phyloP scores from a whole-genome alignment of 306 rosid genomes.

The Vigna nakashimae region DNA sequence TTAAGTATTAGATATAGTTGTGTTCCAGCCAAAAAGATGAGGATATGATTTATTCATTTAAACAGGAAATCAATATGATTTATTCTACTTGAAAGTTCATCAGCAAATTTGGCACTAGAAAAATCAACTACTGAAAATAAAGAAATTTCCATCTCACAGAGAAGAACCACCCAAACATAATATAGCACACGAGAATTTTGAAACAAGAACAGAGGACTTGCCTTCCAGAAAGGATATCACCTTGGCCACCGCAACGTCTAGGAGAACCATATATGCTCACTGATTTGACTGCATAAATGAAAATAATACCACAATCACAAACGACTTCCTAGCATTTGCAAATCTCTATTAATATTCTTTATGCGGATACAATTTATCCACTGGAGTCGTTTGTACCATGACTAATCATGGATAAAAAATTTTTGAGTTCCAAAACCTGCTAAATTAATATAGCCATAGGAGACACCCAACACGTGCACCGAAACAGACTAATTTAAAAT shows the following conservation, averaged over 20 bases:
- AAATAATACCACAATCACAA: constrained; percentile 12
- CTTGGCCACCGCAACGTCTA: constrained; percentile 31
- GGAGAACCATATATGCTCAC: constrained; percentile 23
- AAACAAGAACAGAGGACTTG: constrained; percentile 2
- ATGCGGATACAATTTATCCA: neutral
- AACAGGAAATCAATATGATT: constrained; percentile 12
- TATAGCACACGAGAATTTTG: neutral
- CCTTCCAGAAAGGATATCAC: constrained; percentile 31
- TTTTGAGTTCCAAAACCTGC: neutral
- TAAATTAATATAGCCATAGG: neutral
- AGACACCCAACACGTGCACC: neutral
- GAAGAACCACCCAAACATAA: neutral
- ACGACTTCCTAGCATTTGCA: neutral
- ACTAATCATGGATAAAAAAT: neutral
- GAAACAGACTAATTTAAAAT: neutral
- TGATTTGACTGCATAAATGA: constrained; percentile 25
- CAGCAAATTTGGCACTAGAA: neutral
- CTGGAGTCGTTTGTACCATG: neutral
- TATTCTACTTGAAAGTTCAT: neutral
- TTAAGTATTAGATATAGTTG: neutral
- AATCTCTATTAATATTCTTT: neutral
- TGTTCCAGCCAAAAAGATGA: neutral
- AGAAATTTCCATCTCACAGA: neutral
- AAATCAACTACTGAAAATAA: neutral
- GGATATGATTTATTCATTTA: neutral